Base-by-base conservation (phyloP, 495 filamentous ascomycete species). In the Hamigera avellanea region DNA sequence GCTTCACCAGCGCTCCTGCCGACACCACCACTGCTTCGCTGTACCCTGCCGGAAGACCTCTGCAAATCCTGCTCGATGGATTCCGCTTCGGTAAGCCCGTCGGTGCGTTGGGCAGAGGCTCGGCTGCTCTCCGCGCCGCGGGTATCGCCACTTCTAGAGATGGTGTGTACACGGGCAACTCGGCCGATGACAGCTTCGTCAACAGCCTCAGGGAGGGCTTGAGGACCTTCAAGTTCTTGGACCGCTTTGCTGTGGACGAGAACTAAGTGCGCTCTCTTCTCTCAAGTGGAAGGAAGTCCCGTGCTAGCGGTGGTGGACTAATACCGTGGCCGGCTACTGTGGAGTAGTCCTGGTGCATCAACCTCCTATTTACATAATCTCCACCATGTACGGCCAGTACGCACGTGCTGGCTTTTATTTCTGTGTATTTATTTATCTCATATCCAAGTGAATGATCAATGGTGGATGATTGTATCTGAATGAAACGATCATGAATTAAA, bases 31-130 rank as follows among this genome's bases (percentile, higher is more conserved):
- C 44, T 6, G 64, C 59, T 7, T 56, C 77, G 0, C 54, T 85
- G 15, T 86, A 69, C 50, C 81, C 82, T 0, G 62, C 68, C 8
- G 74, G 75, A 0, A 64, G 80, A 0, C 83, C 76, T 7, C 16
- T 68, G 5, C 71, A 83, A 59, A 80, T 86, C 28, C 50, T 86
- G 15, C 37, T 58, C n/a, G 70, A 76, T 56, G 79, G 65, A 0
- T 87, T 73, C 61, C 57, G 70, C 1, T 86, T 75, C 57, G 83
- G 81, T 5, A 88, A 87, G 69, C 73, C 83, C 0, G 67, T 88
- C 26, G 78, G 57, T 3, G 77, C 70, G 1, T 39, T 84, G 1
- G 81, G 81, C 0, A 56, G 48, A 28, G 66, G 49, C 0, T 43
- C 42, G 26, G 49, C 37, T 5, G 69, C 62, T 14, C 52, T 85